Evolutionary conservation across 2,329 filamentous ascomycete species (phyloP).

Genomic region (Phialocephala subalpina): DNA sequence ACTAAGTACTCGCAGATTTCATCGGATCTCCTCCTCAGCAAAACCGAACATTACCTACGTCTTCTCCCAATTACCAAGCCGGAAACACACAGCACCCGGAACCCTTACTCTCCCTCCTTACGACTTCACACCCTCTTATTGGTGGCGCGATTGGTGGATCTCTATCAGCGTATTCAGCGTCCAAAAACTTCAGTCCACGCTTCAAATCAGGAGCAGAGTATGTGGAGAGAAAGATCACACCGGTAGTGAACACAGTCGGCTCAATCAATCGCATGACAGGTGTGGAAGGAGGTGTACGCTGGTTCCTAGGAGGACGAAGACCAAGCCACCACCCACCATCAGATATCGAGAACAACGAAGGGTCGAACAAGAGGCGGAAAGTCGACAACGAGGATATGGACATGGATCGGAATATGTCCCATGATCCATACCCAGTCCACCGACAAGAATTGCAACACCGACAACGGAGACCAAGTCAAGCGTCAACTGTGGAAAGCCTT

Average conservation of each 20-base stretch:
- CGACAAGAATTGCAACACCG: slow-evolving; percentile 40
- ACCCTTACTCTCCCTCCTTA: slow-evolving; percentile 85
- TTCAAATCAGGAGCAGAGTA: slow-evolving; percentile 92
- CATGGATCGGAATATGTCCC: slow-evolving; percentile 42
- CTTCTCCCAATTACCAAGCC: slow-evolving; percentile 47
- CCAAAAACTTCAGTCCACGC: slow-evolving; percentile 89
- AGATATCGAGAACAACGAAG: slow-evolving; percentile 55
- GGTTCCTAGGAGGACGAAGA: slow-evolving; percentile 72
- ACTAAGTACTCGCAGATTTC: slow-evolving; percentile 59
- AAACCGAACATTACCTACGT: slow-evolving; percentile 34
- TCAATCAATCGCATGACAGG: slow-evolving; percentile 86
- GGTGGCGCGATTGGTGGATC: slow-evolving; percentile 86
- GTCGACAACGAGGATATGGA: slow-evolving; percentile 53
- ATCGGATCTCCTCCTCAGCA: slow-evolving; percentile 65
- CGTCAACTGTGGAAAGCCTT: slow-evolving; percentile 71
- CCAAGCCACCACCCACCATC: slow-evolving; percentile 44
- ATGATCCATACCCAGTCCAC: slow-evolving; percentile 40
- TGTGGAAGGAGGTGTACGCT: slow-evolving; percentile 85
- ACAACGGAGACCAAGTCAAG: slow-evolving; percentile 40
- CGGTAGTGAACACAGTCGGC: slow-evolving; percentile 86
- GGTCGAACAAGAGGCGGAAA: slow-evolving; percentile 66
- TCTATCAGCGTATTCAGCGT: slow-evolving; percentile 83
- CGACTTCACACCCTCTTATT: slow-evolving; percentile 86
- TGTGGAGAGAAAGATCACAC: slow-evolving; percentile 86
- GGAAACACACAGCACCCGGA: slow-evolving; percentile 60